phyloP scores from a whole-genome alignment of 2,329 filamentous ascomycete species.

The Aureobasidium musti region DNA sequence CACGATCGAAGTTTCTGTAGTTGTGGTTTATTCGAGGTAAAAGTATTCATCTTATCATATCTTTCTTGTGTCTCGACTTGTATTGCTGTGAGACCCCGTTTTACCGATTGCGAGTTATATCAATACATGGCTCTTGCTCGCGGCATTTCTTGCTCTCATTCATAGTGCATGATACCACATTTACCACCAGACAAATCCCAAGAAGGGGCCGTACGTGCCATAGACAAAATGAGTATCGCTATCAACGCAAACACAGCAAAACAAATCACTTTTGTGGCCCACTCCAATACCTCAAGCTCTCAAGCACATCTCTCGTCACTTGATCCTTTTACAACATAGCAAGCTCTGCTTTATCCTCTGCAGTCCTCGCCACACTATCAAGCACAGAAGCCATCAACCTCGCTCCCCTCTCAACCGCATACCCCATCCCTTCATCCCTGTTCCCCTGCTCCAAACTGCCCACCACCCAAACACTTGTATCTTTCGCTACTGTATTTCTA shows the following conservation, averaged over 20 bases:
- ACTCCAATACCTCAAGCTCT: too few species aligned
- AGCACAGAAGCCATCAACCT: constrained; percentile 32
- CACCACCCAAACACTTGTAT: constrained; percentile 34
- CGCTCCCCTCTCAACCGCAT: constrained; percentile 34
- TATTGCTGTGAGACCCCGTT: too few species aligned
- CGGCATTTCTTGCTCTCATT: too few species aligned
- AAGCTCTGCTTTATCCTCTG: constrained; percentile 29
- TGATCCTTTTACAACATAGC: constrained; percentile 33
- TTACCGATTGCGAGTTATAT: too few species aligned
- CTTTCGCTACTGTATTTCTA: background rate
- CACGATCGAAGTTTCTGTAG: background rate
- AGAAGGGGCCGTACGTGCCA: too few species aligned
- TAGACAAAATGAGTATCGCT: background rate
- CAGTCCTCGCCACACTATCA: constrained; percentile 25
- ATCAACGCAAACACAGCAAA: background rate
- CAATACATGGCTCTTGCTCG: too few species aligned
- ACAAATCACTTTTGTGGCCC: too few species aligned
- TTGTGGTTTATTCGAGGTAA: background rate
- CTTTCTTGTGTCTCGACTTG: too few species aligned
- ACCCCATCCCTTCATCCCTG: constrained; percentile 34
- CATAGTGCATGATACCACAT: too few species aligned
- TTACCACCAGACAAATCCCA: too few species aligned
- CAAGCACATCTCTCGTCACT: too few species aligned
- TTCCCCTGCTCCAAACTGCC: constrained; percentile 33
- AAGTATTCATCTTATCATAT: background rate